Evolutionary conservation across 2,329 filamentous ascomycete genomes (phyloP), one percentile per base, ranked within the genome.

Genomic region (Alternaria sp.): DNA sequence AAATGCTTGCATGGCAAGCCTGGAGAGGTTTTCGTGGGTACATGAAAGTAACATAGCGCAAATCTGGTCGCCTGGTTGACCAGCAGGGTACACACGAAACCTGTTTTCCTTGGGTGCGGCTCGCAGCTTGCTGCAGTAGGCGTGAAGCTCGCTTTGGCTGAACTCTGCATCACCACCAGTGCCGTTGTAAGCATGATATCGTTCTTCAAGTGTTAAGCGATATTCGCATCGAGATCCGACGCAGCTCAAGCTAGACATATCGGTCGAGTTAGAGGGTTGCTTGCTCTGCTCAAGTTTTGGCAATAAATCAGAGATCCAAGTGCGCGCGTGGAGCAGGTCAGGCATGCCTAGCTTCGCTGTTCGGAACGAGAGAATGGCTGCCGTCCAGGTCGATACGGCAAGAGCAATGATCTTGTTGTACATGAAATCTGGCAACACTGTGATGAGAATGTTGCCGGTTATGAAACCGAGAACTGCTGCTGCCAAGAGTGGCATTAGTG

Each of bases 81-180:
- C 71, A 33, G 68, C 69, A 0, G 82, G 77, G 46, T 75, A 61
- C 6, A 85, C 64, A 14, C 65, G 73, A 58, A 79, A 80, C 4
- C 80, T 77, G 28, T 80, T 74, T 36, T 81, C 80, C 14, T 75
- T 70, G 0, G 80, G 75, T 2, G 79, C 73, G n/a, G 76, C 68
- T 10, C 72, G 72, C 8, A 83, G 68, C 34, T 75, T 79, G 40
- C 83, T 77, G 54, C 78, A 80, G 46, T 82, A 78, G 2, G 78
- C 79, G 49, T 81, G 76, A n/a, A 84, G 72, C 57, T 84, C 82
- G 54, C 80, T 80, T 62, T 84, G 82, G 11, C 82, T 84, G 71
- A 79, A 82, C 44, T 82, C 74, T 3, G 77, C 77, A 60, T 84
- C 80, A 31, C 68, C 58, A 65, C 79, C 80, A 4, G 77, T 74